Percentiles rank a stretch among this genome's conserved stretches.
phyloP scores from a whole-genome alignment of 2,329 filamentous ascomycete genomes.

The Claviceps sp. region DNA sequence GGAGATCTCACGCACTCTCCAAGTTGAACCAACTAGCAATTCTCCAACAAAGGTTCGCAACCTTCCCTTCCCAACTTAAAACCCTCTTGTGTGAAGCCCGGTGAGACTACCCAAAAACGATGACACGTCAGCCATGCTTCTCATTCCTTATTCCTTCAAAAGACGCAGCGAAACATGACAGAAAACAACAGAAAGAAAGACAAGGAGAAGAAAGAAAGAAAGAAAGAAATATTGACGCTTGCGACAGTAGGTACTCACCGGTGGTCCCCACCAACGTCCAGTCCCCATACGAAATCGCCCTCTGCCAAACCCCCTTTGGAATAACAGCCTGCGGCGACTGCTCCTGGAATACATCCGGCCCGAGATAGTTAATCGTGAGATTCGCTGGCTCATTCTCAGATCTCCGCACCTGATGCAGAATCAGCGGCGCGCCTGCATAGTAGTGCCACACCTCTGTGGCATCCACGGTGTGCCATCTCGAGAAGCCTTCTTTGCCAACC shows the following conservation, averaged over 20 bases:
- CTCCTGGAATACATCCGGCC: conserved; percentile 25
- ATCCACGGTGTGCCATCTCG: conserved; percentile 35
- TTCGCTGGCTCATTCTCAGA: too few relatives aligned
- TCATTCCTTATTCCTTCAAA: neutral
- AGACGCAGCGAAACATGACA: neutral
- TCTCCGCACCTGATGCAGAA: conserved; percentile 25
- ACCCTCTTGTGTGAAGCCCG: neutral
- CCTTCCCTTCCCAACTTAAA: neutral
- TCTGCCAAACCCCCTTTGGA: conserved; percentile 29
- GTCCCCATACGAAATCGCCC: conserved; percentile 19
- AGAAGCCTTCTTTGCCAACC: conserved; percentile 26
- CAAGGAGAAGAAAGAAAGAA: neutral
- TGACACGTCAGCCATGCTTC: neutral
- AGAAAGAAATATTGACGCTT: neutral
- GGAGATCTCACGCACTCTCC: too few relatives aligned
- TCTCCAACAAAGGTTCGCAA: neutral
- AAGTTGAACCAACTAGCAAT: neutral
- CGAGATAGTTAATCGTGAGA: conserved; percentile 28
- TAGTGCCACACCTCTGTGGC: conserved; percentile 39
- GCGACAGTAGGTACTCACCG: conserved; percentile 4
- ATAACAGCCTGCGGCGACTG: conserved; percentile 31
- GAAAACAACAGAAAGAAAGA: neutral
- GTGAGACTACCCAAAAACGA: neutral
- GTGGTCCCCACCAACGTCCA: conserved; percentile 33
- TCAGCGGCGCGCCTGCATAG: conserved; percentile 37